phyloP scores from a whole-genome alignment of 768 basidiomycete species.

The Mycena metata region DNA sequence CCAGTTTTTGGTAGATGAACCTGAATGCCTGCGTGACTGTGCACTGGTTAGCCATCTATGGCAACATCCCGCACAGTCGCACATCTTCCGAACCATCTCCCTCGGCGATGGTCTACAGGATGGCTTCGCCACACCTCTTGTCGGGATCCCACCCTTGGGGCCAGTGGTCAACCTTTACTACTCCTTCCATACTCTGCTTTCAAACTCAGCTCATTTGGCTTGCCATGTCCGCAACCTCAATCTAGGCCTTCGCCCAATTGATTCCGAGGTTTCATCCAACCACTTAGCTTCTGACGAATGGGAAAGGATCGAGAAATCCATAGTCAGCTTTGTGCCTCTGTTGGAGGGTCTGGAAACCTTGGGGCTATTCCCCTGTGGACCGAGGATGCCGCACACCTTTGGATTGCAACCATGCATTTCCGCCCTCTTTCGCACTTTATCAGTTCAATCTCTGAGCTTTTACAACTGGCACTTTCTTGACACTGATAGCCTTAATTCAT shows the following conservation, averaged over 20 bases:
- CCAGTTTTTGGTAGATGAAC: no score
- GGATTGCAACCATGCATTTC: background rate
- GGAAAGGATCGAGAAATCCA: background rate
- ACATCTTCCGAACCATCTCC: background rate
- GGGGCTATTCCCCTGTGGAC: background rate
- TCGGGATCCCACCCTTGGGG: background rate
- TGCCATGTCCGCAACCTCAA: background rate
- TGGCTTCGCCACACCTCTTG: background rate
- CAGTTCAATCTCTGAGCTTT: background rate
- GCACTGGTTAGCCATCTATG: background rate
- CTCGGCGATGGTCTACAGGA: conserved; percentile 4
- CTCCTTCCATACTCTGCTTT: background rate
- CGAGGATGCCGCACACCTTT: background rate
- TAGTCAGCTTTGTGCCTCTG: background rate
- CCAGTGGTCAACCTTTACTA: background rate
- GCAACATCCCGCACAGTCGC: background rate
- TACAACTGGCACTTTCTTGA: background rate
- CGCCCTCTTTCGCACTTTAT: background rate
- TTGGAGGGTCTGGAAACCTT: background rate
- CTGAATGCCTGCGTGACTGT: no score
- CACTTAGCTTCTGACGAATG: background rate
- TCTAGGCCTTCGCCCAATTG: background rate
- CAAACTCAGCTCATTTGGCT: conserved; percentile 4
- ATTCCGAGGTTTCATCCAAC: background rate
- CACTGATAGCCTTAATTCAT: background rate